Base-by-base conservation (phyloP, 2,329 filamentous ascomycete genomes). In the Colletotrichum australisinense region DNA sequence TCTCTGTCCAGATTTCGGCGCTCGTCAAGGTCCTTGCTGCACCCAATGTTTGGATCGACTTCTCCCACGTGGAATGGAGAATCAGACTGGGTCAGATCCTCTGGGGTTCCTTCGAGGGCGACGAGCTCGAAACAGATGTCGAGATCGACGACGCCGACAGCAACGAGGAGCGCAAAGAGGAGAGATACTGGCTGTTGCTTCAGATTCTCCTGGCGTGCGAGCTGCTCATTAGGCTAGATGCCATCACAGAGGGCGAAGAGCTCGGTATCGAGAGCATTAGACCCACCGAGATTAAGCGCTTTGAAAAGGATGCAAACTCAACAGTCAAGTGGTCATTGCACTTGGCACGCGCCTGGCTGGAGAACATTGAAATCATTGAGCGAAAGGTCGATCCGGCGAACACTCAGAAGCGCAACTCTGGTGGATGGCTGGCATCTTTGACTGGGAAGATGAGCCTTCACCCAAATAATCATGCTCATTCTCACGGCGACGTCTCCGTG, bases 51-150 rank as follows among this genome's bases (percentile, higher is more conserved):
- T 95, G 93, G 93, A 88, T 93, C 64, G 92, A 95, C 80, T 93
- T 95, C 76, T 93, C 92, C 24, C 87, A 91, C 38, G 91, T 94
- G 7, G 93, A 94, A 79, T 94, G 92, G 92, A 88, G 93, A 49
- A 92, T 95, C 71, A 87, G 92, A 14, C 84, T 95, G 1, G 93
- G 93, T 7, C 93, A 94, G 81, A 87, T 94, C 55, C 82, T 95
- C 2, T 95, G 93, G 92, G 91, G 88, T 19, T 83, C 85, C 19
- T 82, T 84, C 6, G 79, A 86, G 30, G 87, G 88, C 55, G 88
- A 89, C 75, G 84, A 87, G 59, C 76, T 87, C n/a, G 86, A 86
- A 56, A 89, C 90, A 71, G 86, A 86, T 26, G 84, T 86, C n/a
- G 84, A 85, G 12, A 85, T 88, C 59, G 84, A 85, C 62, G 87